These are phyloP conservation scores for Hypoxylon sp. DNA, from an alignment of 2,329 filamentous ascomycete genomes.

Conservation along the genomic window DNA sequence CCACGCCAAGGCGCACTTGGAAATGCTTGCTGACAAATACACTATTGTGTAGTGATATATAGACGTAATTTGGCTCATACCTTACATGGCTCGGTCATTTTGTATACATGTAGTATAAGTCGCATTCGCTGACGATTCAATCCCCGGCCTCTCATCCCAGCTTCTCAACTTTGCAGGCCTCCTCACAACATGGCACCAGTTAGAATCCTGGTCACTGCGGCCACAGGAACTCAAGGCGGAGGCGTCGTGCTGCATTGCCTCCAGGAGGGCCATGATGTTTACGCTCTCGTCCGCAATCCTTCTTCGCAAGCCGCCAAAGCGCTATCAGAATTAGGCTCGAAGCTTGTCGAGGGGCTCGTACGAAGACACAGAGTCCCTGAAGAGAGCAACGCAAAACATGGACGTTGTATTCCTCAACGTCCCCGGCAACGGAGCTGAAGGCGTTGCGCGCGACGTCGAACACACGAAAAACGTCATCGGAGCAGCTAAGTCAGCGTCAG, in stretches of 20 bases:
- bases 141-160: not conserved
- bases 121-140: not conserved
- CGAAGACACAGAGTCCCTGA: constrained; percentile 1
- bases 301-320: constrained; percentile 2
- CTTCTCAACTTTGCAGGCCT: not conserved
- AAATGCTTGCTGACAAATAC: not conserved
- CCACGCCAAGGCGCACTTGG: not conserved
- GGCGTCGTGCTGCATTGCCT: constrained; percentile 13
- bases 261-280: constrained; percentile 1
- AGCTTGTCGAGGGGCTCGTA: constrained; percentile 7
- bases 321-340: constrained; percentile 7
- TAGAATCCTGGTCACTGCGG: constrained; percentile 6
- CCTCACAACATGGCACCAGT: not conserved
- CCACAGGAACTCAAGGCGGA: constrained; percentile 13
- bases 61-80: no score
- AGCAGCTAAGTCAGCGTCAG: not conserved
- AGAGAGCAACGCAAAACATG: constrained; percentile 1
- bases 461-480: constrained; percentile 2
- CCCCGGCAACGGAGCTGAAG: not conserved
- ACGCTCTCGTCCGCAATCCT: constrained; percentile 7
- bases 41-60: no score
- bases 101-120: no score
- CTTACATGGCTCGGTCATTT: no score
- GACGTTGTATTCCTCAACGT: constrained; percentile 10
- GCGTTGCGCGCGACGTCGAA: not conserved